Conservation (phyloP, 2,329 filamentous ascomycete species). For the Fusarium sulawesiense region DNA sequence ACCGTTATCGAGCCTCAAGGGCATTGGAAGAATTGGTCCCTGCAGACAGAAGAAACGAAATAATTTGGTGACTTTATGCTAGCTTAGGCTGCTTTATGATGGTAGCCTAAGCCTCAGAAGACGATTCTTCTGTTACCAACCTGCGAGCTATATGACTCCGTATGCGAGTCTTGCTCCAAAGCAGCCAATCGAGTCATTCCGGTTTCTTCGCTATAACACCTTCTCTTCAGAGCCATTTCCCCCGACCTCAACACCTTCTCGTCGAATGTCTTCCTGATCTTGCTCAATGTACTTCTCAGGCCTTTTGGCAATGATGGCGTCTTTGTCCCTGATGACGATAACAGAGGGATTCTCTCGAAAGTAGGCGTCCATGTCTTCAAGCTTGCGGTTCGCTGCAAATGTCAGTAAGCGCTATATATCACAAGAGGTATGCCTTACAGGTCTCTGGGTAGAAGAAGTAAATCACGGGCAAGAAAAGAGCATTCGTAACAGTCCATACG, state of each 20-base stretch:
- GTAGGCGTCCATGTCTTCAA: slow-evolving; percentile 51
- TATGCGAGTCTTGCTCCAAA: neutral
- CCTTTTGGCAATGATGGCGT: slow-evolving; percentile 56
- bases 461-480: slow-evolving; percentile 58
- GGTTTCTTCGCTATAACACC: neutral
- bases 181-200: neutral
- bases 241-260: neutral
- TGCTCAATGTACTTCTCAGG: slow-evolving; percentile 23
- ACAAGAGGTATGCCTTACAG: neutral
- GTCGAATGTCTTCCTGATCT: slow-evolving; percentile 16
- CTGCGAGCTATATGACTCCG: neutral
- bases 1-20: neutral
- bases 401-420: neutral
- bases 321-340: slow-evolving; percentile 60
- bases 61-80: no score
- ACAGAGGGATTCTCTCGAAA: slow-evolving; percentile 53
- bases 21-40: no score
- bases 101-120: no score
- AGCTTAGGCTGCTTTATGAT: no score
- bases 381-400: slow-evolving; percentile 35
- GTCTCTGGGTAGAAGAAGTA: slow-evolving; percentile 64
- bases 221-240: slow-evolving; percentile 3
- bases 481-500: slow-evolving; percentile 62
- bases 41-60: no score
- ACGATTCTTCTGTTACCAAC: no score